Evolutionary conservation across 331 rosid genomes (phyloP).

Genomic region (Telfairia occidentalis): DNA sequence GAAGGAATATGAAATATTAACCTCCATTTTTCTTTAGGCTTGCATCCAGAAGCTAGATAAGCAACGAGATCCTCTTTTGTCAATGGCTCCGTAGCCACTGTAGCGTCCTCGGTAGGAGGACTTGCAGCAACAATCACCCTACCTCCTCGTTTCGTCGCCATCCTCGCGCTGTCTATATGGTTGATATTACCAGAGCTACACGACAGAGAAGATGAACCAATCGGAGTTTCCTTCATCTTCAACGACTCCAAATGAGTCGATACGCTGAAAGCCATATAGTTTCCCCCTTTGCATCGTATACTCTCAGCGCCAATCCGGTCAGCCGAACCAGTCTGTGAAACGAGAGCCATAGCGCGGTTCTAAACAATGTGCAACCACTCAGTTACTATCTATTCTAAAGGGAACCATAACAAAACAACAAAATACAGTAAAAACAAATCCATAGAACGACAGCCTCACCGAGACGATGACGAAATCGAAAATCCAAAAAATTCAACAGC

Average conservation of each 20-base stretch:
- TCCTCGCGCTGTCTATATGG: conserved; percentile 20
- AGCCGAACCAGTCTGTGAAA: conserved; percentile 27
- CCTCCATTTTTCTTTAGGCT: conserved; percentile 88
- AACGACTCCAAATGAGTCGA: conserved; percentile 23
- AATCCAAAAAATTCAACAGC: not conserved
- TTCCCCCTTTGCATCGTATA: conserved; percentile 24
- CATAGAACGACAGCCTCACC: not conserved
- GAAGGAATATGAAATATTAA: conserved; percentile 5
- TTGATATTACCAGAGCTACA: conserved; percentile 24
- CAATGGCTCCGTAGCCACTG: conserved; percentile 36
- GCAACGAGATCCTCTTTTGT: conserved; percentile 56
- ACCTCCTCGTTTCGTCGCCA: conserved; percentile 25
- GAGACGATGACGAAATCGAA: not conserved
- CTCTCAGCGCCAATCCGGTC: conserved; percentile 23
- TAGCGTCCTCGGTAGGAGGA: conserved; percentile 50
- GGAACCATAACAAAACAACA: not conserved
- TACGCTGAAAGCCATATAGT: conserved; percentile 10
- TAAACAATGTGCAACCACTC: conserved; percentile 7
- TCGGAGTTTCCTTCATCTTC: conserved; percentile 27
- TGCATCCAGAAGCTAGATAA: conserved; percentile 91
- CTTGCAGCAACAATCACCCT: conserved; percentile 54
- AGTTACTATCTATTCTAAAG: not conserved
- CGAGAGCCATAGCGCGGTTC: conserved; percentile 32
- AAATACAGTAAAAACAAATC: not conserved
- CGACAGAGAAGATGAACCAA: conserved; percentile 34